Evolutionary conservation across 1,139 yeast species (phyloP), one percentile per base, ranked within the genome.

Genomic region (Diutina pseudorugosa): DNA sequence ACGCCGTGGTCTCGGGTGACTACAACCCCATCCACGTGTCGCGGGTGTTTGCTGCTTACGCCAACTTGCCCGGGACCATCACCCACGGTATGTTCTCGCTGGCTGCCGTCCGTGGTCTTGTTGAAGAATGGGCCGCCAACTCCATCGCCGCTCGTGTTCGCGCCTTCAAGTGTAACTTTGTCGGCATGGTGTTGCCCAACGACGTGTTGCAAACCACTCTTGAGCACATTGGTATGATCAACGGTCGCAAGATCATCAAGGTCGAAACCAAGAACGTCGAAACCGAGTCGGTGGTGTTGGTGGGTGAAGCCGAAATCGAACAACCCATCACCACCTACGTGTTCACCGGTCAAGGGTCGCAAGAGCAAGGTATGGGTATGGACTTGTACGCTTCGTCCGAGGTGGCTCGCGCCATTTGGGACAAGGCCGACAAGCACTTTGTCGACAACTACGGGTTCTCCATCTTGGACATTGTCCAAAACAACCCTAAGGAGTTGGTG

Each of bases 341-440:
- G 55, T 93, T 94, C 75, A 93, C 99, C 60, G 99, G 98, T 68
- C 99, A 93, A 78, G 99, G 99, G 68, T 91, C 98, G 56, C 98
- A 93, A 74, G 98, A 94, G 71, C 98, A 94, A 76, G 98, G 98
- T 67, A 93, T 93, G 99, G 98, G 99, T 76, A 93, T 93, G 99
- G 98, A 94, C 71, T 79, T 93, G 66, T 93, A 93, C 71, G 84
- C 83, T 59, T 79, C 89, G 52, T 87, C 96, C 53, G 89, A 81
- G 47, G 97, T 94, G 67, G 98, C 99, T 55, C 84, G 83, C 64
- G 82, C 81, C 58, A 98, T 93, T 57, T 93, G 99, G 98, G 98
- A 93, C 70, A 86, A 90, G 68, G 99, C 99, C 57, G 98, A 93
- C 67, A 70, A 72, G 57, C 98, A 94, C 70, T 93, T 94, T 77